Evolutionary conservation across 2,329 filamentous ascomycete genomes (phyloP).

Genomic region (Torrubiella hemipterigena): DNA sequence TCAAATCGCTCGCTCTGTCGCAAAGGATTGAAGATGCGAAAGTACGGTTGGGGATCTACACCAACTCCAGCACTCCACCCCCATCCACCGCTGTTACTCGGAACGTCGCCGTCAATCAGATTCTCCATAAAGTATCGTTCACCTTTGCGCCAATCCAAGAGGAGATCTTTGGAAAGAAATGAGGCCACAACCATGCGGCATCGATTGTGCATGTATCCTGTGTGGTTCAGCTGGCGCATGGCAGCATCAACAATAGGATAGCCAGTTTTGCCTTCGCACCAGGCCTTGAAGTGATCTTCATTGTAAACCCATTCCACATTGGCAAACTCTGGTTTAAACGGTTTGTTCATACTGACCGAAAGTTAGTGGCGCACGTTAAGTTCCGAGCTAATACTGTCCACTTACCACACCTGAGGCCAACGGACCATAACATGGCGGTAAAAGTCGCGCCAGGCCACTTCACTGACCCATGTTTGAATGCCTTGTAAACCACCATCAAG

Average conservation of each 20-base stretch:
- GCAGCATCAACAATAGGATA: conserved; percentile 78
- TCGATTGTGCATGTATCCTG: conserved; percentile 75
- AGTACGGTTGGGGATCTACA: conserved; percentile 81
- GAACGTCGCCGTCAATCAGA: conserved; percentile 69
- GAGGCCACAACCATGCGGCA: conserved; percentile 75
- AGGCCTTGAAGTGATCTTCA: conserved; percentile 54
- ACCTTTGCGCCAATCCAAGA: conserved; percentile 74
- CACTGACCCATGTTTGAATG: conserved; percentile 64
- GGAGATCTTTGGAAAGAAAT: conserved; percentile 68
- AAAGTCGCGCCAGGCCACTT: conserved; percentile 80
- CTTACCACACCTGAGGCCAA: conserved; percentile 72
- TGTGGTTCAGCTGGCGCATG: conserved; percentile 62
- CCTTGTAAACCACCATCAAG: conserved; percentile 56
- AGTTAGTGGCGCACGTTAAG: not conserved
- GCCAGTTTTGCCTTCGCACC: conserved; percentile 64
- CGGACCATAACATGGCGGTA: conserved; percentile 76
- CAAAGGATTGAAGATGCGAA: conserved; percentile 79
- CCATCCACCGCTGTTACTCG: conserved; percentile 60
- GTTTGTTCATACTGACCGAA: conserved; percentile 39
- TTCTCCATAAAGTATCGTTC: conserved; percentile 76
- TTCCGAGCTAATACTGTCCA: conserved; percentile 1
- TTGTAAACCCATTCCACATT: conserved; percentile 77
- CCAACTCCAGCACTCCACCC: conserved; percentile 50
- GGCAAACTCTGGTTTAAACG: conserved; percentile 69
- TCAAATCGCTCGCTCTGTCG: conserved; percentile 84